Percentiles rank a stretch among this genome's conserved stretches.
Evolutionary conservation across 345 rosid species (phyloP).

Genomic region (Syzygium oleosum): DNA sequence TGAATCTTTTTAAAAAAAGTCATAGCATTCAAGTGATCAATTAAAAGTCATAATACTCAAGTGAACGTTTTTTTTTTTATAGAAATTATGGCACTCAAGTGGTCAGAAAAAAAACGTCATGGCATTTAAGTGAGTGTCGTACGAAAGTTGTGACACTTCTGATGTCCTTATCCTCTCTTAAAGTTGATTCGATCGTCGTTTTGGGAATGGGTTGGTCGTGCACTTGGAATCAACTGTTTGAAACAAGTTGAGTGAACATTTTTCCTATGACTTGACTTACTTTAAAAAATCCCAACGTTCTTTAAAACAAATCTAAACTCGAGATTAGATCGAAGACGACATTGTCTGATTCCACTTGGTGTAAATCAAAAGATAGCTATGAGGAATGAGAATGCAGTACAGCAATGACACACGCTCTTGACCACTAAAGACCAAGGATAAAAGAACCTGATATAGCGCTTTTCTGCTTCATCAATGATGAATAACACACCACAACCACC

Average conservation of each 20-base stretch:
- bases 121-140: accelerated
- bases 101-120: accelerated
- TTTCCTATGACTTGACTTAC: not conserved
- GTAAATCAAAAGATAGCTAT: not conserved
- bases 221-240: not conserved
- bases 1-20: not conserved
- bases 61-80: not conserved
- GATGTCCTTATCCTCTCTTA: not conserved
- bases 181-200: not conserved
- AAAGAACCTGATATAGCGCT: not conserved
- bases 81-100: not conserved
- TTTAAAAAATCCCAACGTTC: not conserved
- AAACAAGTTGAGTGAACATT: not conserved
- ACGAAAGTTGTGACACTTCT: not conserved
- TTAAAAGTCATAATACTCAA: not conserved
- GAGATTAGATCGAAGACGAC: not conserved
- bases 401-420: not conserved
- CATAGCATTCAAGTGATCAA: not conserved
- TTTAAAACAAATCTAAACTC: not conserved
- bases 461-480: not conserved
- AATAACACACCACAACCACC: not conserved
- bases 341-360: not conserved
- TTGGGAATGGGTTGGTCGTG: not conserved
- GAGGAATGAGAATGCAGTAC: not conserved
- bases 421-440: not conserved